phyloP scores from a whole-genome alignment of 108 stramenopile species.

The Cylindrotheca closterium region DNA sequence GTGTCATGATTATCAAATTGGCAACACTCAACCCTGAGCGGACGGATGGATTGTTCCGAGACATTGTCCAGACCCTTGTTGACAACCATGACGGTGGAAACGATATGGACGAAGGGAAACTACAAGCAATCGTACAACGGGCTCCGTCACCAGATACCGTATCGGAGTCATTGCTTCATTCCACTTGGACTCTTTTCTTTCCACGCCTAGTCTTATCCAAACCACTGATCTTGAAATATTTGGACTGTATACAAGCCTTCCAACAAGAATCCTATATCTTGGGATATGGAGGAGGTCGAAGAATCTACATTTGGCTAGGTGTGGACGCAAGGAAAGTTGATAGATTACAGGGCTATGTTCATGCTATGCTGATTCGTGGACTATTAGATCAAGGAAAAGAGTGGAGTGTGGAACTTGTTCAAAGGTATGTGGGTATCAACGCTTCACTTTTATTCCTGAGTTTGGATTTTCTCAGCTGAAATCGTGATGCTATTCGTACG shows the following conservation, averaged over 20 bases:
- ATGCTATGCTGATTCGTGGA: constrained; percentile 47
- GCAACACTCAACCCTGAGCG: constrained; percentile 80
- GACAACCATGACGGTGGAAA: not conserved
- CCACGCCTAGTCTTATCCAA: constrained; percentile 16
- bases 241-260: constrained; percentile 9
- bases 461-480: not conserved
- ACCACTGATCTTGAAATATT: constrained; percentile 1
- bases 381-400: constrained; percentile 9
- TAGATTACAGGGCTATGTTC: constrained; percentile 65
- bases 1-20: constrained; percentile 73
- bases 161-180: constrained; percentile 32
- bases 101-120: constrained; percentile 1
- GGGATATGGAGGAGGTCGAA: not conserved
- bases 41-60: constrained; percentile 14
- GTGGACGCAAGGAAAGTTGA: constrained; percentile 46
- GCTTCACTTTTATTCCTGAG: not conserved
- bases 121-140: constrained; percentile 3
- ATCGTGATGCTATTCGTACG: no score
- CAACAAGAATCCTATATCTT: constrained; percentile 17
- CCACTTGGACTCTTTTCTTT: constrained; percentile 26
- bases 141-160: constrained; percentile 21
- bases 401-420: not conserved
- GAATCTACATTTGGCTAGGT: constrained; percentile 43
- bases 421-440: not conserved
- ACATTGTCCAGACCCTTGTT: constrained; percentile 13